Conservation (phyloP, 768 basidiomycete species). For the Tricholoma flavovirens region DNA sequence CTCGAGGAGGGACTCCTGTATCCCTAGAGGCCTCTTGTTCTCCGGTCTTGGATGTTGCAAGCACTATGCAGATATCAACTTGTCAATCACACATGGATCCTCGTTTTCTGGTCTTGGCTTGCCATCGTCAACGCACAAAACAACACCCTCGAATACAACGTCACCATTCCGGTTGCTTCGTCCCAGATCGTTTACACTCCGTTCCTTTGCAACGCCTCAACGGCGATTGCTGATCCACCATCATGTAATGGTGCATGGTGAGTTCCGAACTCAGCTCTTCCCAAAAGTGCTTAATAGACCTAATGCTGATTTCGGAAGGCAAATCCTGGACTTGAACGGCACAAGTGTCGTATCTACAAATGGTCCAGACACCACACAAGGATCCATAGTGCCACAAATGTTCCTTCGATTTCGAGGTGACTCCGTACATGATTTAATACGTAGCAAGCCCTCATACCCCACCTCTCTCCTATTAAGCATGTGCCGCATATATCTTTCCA, state of each 20-base stretch:
- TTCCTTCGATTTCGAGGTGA: slow-evolving; percentile 52
- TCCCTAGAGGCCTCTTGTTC: background rate
- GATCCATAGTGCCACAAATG: slow-evolving; percentile 48
- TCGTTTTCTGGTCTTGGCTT: slow-evolving; percentile 6
- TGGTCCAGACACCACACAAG: slow-evolving; percentile 38
- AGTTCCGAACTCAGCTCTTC: slow-evolving; percentile 8
- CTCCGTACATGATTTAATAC: slow-evolving; percentile 2
- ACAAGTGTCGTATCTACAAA: slow-evolving; percentile 28
- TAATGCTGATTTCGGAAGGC: slow-evolving; percentile 6
- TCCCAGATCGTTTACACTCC: slow-evolving; percentile 42
- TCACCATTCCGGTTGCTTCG: slow-evolving; percentile 32
- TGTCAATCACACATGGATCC: background rate
- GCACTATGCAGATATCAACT: background rate
- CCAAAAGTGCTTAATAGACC: background rate
- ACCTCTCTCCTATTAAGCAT: slow-evolving; percentile 25
- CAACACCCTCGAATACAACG: slow-evolving; percentile 23
- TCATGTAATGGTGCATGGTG: slow-evolving; percentile 42
- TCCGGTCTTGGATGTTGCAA: background rate
- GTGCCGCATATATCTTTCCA: slow-evolving; percentile 37
- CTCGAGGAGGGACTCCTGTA: background rate
- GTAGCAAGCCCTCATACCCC: background rate
- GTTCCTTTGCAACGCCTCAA: slow-evolving; percentile 34
- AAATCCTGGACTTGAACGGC: slow-evolving; percentile 15
- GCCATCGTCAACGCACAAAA: slow-evolving; percentile 8
- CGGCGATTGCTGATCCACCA: slow-evolving; percentile 16